Base-by-base conservation (phyloP, 148 eudicot genomes). In the Limonium bicolor region DNA sequence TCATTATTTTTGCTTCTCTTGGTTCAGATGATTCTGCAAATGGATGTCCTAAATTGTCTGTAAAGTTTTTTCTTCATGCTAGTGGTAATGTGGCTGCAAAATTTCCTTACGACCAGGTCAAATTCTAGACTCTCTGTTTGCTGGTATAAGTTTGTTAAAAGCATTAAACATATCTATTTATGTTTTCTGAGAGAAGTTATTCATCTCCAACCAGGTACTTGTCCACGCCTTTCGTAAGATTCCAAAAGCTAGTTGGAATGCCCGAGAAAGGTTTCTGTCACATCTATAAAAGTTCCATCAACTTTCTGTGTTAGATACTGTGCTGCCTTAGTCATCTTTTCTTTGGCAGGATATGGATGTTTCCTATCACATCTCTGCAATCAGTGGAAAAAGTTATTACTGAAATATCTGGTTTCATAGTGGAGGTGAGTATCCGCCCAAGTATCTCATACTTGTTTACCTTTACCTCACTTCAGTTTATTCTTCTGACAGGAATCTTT, bases 221-320 rank as follows among this genome's bases (percentile, higher is more conserved):
- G 60, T 90, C 42, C 80, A 56, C 60, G 76, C 85, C 45, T 54
- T 77, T 62, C 94, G 76, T 58, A 80, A 67, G 50, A 72, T 85
- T 55, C 77, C 87, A 11, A 78, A 74, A 77, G 87, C 99, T 36
- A 71, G 63, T 47, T 90, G 99, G 95, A 71, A 81, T 63, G 72
- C 70, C 38, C 78, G 69, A 72, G 99, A 90, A 66, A 90, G 92
- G 97, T 88, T 45, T 43, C 21, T 27, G 25, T 27, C 49, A 28
- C 22, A 16, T 46, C 19, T 23, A 3, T 25, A 27, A 3, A 7
- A 36, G 21, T 12, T 20, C 29, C 24, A 36, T 19, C 14, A 8
- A 2, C 42, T 21, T 5, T 12, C 26, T 12, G 2, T 43, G 3
- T 15, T 22, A 11, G 25, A 20, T 20, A 19, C 9, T 19, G 25